Evolutionary conservation across 2,329 filamentous ascomycete species (phyloP).

Genomic region (Ophiognomonia clavigignenti-juglandacearum): DNA sequence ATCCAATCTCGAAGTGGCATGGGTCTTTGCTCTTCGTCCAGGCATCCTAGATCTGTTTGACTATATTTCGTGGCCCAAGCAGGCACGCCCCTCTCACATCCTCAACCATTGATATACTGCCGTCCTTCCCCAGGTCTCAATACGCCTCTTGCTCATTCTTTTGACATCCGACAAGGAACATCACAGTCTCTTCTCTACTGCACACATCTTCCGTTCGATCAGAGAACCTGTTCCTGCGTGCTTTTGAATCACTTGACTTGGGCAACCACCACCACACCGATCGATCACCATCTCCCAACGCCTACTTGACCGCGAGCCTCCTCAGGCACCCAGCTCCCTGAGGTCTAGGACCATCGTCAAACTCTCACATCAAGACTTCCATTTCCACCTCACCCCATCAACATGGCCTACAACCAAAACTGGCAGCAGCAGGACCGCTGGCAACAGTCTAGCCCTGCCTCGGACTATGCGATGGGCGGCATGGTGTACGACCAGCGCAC

Average conservation of each 20-base stretch:
- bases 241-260: neutral
- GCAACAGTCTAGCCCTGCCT: slow-evolving; percentile 39
- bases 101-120: slow-evolving; percentile 14
- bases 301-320: neutral
- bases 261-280: neutral
- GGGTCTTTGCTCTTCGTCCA: too few relatives aligned
- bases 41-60: too few relatives aligned
- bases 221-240: neutral
- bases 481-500: slow-evolving; percentile 47
- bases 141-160: slow-evolving; percentile 10
- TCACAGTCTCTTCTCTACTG: slow-evolving; percentile 6
- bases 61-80: too few relatives aligned
- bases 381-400: slow-evolving; percentile 23
- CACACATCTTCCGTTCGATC: neutral
- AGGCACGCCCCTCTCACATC: too few relatives aligned
- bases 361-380: slow-evolving; percentile 3
- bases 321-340: too few relatives aligned
- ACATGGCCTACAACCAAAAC: slow-evolving; percentile 44
- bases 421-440: slow-evolving; percentile 52
- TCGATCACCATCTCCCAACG: neutral
- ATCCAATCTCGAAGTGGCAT: too few relatives aligned
- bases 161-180: slow-evolving; percentile 1
- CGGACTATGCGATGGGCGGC: slow-evolving; percentile 45
- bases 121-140: slow-evolving; percentile 12
- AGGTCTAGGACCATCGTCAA: neutral